phyloP scores from a whole-genome alignment of 371 early-diverging fungal genomes.

The Vairimorpha necatrix region DNA sequence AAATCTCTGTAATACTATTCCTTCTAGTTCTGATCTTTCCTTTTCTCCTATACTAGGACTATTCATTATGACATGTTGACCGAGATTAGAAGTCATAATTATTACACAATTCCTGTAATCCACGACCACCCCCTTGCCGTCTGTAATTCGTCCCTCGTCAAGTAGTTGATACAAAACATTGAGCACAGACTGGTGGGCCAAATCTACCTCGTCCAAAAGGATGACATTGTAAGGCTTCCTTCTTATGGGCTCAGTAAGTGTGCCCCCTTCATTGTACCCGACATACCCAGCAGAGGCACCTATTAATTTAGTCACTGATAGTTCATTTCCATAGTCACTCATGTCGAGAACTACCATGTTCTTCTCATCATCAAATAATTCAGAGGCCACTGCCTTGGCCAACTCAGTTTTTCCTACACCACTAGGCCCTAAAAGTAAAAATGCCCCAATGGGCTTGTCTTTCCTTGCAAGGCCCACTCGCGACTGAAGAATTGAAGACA shows the following conservation, averaged over 20 bases:
- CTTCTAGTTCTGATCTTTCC: constrained; percentile 67
- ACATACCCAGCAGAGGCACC: constrained; percentile 83
- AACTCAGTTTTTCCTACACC: constrained; percentile 85
- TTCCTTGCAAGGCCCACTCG: constrained; percentile 75
- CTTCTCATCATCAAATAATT: constrained; percentile 76
- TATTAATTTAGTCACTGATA: constrained; percentile 75
- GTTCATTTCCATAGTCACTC: constrained; percentile 79
- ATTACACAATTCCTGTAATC: constrained; percentile 75
- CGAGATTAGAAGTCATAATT: constrained; percentile 75
- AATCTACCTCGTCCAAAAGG: constrained; percentile 81
- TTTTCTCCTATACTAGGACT: constrained; percentile 33
- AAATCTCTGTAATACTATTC: constrained; percentile 71
- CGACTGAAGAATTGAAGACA: constrained; percentile 73
- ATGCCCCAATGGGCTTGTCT: constrained; percentile 76
- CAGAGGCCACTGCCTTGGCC: constrained; percentile 76
- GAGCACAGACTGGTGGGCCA: constrained; percentile 75
- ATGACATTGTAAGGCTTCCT: constrained; percentile 79
- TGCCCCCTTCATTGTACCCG: constrained; percentile 75
- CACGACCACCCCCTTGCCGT: constrained; percentile 71
- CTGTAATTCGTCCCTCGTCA: constrained; percentile 77
- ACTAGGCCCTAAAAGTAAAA: constrained; percentile 82
- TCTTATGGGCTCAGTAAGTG: constrained; percentile 78
- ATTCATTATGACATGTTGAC: constrained; percentile 66
- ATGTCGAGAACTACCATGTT: constrained; percentile 80
- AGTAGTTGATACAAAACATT: constrained; percentile 75